A percentile compares a stretch with the other conserved stretches of the same genome.
Evolutionary conservation across 192 early-diverging fungal species (phyloP).

Genomic region (Gryganskiella cystojenkinii): DNA sequence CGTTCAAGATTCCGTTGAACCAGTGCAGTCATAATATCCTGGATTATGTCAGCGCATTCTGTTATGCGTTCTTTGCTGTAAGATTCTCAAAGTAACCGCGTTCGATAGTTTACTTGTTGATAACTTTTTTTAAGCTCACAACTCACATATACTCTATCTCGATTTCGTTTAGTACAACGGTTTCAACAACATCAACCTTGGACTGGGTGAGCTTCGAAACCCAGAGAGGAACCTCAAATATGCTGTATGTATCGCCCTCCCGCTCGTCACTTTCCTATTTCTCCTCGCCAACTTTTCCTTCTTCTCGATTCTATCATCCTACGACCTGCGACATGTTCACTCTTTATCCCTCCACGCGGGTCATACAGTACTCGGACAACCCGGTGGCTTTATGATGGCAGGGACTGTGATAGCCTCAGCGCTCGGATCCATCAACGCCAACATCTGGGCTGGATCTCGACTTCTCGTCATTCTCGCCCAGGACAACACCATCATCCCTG

Average conservation of each 20-base stretch:
- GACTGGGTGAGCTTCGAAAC: conserved; percentile 47
- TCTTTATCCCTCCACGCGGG: conserved; percentile 45
- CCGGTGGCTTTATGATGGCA: conserved; percentile 41
- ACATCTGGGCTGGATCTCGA: conserved; percentile 65
- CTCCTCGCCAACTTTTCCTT: conserved; percentile 54
- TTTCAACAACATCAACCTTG: conserved; percentile 57
- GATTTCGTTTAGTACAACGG: conserved; percentile 46
- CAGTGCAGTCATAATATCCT: conserved; percentile 38
- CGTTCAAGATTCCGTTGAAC: conserved; percentile 35
- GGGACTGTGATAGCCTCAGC: conserved; percentile 43
- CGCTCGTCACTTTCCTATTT: conserved; percentile 48
- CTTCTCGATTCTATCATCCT: conserved; percentile 50
- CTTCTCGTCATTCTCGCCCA: conserved; percentile 47
- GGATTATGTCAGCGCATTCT: conserved; percentile 51
- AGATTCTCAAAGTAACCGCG: background rate
- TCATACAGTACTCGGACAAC: conserved; percentile 37
- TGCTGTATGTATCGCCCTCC: conserved; percentile 45
- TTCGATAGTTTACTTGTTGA: background rate
- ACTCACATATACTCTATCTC: background rate
- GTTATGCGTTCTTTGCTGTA: conserved; percentile 54
- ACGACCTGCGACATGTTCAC: conserved; percentile 50
- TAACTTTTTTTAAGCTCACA: background rate
- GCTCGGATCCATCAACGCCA: conserved; percentile 68
- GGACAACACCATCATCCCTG: conserved; percentile 46
- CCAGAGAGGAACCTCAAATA: conserved; percentile 46